Base-by-base conservation (phyloP, 225 moss, liverwort and hornwort species). In the Polytrichum commune region DNA sequence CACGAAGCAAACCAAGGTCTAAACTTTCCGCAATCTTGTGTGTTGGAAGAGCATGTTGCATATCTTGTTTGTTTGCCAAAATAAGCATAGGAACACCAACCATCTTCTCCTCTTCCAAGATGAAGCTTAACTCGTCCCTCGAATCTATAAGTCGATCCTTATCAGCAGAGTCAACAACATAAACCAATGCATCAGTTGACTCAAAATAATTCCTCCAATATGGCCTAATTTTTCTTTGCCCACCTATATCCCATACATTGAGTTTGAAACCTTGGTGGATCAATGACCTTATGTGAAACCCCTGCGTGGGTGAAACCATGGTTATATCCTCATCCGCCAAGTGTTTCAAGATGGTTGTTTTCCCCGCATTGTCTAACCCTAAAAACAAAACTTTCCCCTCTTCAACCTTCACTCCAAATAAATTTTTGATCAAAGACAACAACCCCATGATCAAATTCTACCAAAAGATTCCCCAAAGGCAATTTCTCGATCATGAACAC, bases 151-250 rank as follows among this genome's bases (percentile, higher is more conserved):
- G 57, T 60, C 83, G 85, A 24, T 54, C 60, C 57, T 54, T 74
- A 19, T 83, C 83, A 62, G 79, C 62, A 55, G 74, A 83, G 68
- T 89, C 88, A 28, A 86, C 66, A 0, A 89, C 83, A 27, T 81
- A 86, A 0, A 83, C 80, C 73, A 86, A 29, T 55, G 78, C 85
- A 79, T 89, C 77, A 58, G 81, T 83, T 0, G 77, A 62, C 76
- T 86, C 85, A 62, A 89, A 89, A 13, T 89, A 89, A 24, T 83
- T 89, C 60, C 78, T 66, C 88, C 88, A 85, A 35, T 83, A 89
- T 8, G 85, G 83, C 55, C 85, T 35, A 6, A 85, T 83, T 28
- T 82, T 62, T 64, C 63, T 77, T 70, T 85, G 80, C 27, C 88
- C 85, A 5, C 88, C 88, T 8, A 82, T 69, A 67, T 85, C 88